Percentiles rank a stretch among this genome's conserved stretches.
These are phyloP conservation scores for Blastomyces silverae DNA, from an alignment of 2,329 filamentous ascomycete species.

Conservation along the genomic window DNA sequence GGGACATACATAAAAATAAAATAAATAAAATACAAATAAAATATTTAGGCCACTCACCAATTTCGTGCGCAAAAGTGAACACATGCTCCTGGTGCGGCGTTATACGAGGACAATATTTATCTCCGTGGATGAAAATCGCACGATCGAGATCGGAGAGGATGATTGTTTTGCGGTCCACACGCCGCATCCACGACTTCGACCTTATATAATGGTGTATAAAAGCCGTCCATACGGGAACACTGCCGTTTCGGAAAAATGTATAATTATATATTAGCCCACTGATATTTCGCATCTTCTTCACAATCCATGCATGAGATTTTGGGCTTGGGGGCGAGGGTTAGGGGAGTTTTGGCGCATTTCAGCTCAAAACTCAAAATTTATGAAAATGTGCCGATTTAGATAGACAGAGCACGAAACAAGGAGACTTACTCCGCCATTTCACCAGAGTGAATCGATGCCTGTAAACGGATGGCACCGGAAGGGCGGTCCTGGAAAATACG, in stretches of 20 bases:
- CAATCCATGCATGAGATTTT: not conserved
- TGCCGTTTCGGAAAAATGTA: conserved; percentile 18
- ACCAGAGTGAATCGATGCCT: conserved; percentile 50
- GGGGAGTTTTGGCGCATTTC: not conserved
- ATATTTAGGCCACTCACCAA: conserved; percentile 26
- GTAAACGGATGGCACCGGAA: conserved; percentile 49
- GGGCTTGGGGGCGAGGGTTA: not conserved
- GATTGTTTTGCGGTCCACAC: conserved; percentile 39
- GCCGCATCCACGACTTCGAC: conserved; percentile 45
- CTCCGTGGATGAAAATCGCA: conserved; percentile 45
- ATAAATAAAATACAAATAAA: not conserved
- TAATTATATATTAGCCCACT: not conserved
- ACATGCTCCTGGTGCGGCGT: conserved; percentile 35
- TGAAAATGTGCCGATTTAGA: not conserved
- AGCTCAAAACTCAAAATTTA: conserved; percentile 2
- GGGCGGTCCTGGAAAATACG: conserved; percentile 49
- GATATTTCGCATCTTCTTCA: not conserved
- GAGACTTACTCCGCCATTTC: conserved; percentile 42
- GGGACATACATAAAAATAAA: not conserved
- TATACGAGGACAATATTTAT: conserved; percentile 43
- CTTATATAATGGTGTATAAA: conserved; percentile 48
- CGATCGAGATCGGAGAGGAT: conserved; percentile 47
- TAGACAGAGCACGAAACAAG: conserved; percentile 3
- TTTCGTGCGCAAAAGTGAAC: conserved; percentile 33
- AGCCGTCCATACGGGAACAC: conserved; percentile 56